These are phyloP conservation scores for Forsythia suspensa DNA, from an alignment of 257 asterid species.

Conservation along the genomic window DNA sequence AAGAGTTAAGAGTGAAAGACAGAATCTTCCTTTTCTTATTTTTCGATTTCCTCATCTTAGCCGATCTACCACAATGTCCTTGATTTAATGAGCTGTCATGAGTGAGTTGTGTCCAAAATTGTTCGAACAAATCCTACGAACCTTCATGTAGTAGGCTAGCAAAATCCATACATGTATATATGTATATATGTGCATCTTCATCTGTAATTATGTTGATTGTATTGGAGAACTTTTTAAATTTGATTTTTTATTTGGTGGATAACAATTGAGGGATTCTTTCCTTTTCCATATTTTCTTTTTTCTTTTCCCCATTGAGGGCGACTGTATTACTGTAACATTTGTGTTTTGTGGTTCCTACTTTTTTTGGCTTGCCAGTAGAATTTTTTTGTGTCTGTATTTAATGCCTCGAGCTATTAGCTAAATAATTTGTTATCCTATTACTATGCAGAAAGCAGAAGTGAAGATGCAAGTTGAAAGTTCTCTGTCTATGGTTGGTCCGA, in stretches of 20 bases:
- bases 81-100: neutral
- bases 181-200: neutral
- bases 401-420: no score
- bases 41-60: no score
- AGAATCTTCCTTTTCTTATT: no score
- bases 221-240: neutral
- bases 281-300: neutral
- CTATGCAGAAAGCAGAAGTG: conserved; percentile 16
- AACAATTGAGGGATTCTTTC: neutral
- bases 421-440: no score
- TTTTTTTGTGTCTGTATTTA: no score
- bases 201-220: neutral
- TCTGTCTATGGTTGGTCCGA: conserved; percentile 77
- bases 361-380: no score
- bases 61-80: neutral
- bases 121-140: neutral
- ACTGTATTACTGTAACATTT: neutral
- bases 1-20: no score
- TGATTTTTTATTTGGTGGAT: neutral
- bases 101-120: neutral
- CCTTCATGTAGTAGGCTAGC: neutral
- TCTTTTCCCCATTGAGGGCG: neutral
- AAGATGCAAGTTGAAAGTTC: conserved; percentile 90
- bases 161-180: neutral
- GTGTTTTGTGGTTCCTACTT: neutral